phyloP scores from a whole-genome alignment of 805 yeast species.

The Millerago galiae region DNA sequence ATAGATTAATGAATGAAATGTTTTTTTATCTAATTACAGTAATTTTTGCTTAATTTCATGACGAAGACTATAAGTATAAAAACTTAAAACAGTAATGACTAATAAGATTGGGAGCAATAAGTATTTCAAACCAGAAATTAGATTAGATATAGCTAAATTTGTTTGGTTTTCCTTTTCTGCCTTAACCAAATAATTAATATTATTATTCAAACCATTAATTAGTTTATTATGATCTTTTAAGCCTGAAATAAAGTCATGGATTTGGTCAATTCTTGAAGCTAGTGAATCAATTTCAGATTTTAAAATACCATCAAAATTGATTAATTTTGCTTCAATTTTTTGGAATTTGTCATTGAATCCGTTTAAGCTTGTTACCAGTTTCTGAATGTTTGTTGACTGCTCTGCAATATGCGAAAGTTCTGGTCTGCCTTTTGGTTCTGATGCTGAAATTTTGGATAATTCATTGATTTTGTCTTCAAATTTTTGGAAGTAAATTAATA shows the following conservation, averaged over 20 bases:
- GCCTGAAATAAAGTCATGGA: conserved; percentile 19
- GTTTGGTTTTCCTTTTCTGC: conserved; percentile 20
- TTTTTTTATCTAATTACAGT: conserved; percentile 26
- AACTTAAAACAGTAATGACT: conserved; percentile 30
- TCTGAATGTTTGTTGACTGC: conserved; percentile 13
- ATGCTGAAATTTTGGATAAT: conserved; percentile 1
- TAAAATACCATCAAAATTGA: conserved; percentile 4
- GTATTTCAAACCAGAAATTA: conserved; percentile 21
- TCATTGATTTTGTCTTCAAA: conserved; percentile 18
- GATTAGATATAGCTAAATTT: conserved; percentile 18
- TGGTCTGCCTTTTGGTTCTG: conserved; percentile 7
- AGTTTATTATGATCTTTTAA: conserved; percentile 21
- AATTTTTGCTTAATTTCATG: conserved; percentile 57
- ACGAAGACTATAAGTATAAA: conserved; percentile 47
- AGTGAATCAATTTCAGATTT: conserved; percentile 4
- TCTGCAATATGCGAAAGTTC: conserved; percentile 19
- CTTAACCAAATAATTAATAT: conserved; percentile 15
- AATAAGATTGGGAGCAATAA: conserved; percentile 22
- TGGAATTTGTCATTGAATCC: conserved; percentile 3
- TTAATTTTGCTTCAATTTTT: conserved; percentile 6
- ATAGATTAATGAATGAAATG: too few relatives aligned
- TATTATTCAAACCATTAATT: conserved; percentile 14
- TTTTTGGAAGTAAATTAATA: conserved; percentile 6
- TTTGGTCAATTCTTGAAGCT: conserved; percentile 8
- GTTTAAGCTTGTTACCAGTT: conserved; percentile 1